A percentile compares a stretch with the other conserved stretches of the same genome.
Evolutionary conservation across 2,329 filamentous ascomycete species (phyloP).

Genomic region (Diplodia intermedia): DNA sequence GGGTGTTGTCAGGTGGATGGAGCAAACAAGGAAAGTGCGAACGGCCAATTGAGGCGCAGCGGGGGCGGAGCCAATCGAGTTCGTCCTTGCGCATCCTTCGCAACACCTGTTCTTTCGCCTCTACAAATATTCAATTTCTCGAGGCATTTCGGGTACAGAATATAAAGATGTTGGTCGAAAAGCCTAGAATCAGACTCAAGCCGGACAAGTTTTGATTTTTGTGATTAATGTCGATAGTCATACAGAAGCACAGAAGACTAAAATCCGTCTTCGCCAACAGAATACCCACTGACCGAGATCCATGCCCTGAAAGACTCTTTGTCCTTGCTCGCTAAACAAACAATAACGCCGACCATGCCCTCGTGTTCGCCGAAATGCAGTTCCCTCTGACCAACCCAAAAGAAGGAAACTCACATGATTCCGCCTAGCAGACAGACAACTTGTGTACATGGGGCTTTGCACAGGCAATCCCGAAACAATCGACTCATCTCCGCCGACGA

Average conservation of each 20-base stretch:
- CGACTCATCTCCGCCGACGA: constrained; percentile 20
- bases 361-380: constrained; percentile 6
- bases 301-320: constrained; percentile 5
- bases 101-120: not conserved
- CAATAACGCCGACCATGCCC: constrained; percentile 26
- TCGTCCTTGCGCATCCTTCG: constrained; percentile 2
- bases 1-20: not conserved
- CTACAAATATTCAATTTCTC: not conserved
- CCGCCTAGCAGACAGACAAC: too few relatives aligned
- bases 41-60: constrained; percentile 7
- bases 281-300: not conserved
- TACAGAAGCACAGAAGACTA: constrained; percentile 7
- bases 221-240: not conserved
- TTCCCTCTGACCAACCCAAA: not conserved
- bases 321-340: not conserved
- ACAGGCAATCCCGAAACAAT: not conserved
- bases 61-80: constrained; percentile 7
- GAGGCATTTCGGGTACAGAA: not conserved
- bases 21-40: constrained; percentile 10
- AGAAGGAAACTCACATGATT: not conserved
- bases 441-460: not conserved
- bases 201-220: not conserved
- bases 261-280: not conserved
- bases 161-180: not conserved
- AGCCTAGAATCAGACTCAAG: not conserved